Conservation (phyloP, 352 stramenopile genomes). For the Phytophthora citricola region DNA sequence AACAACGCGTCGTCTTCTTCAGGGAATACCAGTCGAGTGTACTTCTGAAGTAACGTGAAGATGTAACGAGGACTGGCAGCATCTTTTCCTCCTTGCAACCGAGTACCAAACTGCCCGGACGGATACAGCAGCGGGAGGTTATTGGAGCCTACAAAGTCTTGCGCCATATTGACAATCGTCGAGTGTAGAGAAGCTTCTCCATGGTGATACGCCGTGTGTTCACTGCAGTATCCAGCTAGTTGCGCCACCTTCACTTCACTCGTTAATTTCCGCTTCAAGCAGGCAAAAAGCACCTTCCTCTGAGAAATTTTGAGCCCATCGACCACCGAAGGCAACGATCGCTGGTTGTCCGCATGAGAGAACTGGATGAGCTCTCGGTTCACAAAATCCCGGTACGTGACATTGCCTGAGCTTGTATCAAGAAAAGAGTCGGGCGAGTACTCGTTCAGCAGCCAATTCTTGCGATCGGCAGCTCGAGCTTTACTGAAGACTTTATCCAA, state of each 20-base stretch:
- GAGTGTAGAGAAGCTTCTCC: constrained; percentile 97
- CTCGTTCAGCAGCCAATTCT: constrained; percentile 95
- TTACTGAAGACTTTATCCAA: constrained; percentile 99
- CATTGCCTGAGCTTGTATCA: constrained; percentile 89
- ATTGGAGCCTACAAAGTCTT: constrained; percentile 98
- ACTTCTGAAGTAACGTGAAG: constrained; percentile 97
- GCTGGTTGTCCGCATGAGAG: constrained; percentile 96
- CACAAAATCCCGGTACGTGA: constrained; percentile 98
- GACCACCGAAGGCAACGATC: constrained; percentile 96
- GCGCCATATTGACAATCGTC: constrained; percentile 99
- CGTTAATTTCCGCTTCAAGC: constrained; percentile 98
- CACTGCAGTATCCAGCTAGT: constrained; percentile 98
- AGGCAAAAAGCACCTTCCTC: constrained; percentile 97
- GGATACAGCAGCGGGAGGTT: constrained; percentile 98
- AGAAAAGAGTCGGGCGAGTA: constrained; percentile 92
- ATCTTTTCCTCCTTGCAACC: constrained; percentile 98
- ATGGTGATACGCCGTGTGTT: constrained; percentile 99
- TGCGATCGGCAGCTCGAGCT: constrained; percentile 95
- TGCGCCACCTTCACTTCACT: constrained; percentile 99
- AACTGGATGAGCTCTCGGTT: constrained; percentile 99
- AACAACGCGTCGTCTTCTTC: constrained; percentile 98
- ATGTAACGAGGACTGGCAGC: constrained; percentile 98
- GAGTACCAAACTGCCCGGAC: constrained; percentile 99
- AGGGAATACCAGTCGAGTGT: constrained; percentile 97
- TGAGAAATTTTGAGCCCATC: constrained; percentile 99